A percentile compares a stretch with the other conserved stretches of the same genome.
Evolutionary conservation across 768 basidiomycete species (phyloP).

Genomic region (Candolleomyces eurysporus): DNA sequence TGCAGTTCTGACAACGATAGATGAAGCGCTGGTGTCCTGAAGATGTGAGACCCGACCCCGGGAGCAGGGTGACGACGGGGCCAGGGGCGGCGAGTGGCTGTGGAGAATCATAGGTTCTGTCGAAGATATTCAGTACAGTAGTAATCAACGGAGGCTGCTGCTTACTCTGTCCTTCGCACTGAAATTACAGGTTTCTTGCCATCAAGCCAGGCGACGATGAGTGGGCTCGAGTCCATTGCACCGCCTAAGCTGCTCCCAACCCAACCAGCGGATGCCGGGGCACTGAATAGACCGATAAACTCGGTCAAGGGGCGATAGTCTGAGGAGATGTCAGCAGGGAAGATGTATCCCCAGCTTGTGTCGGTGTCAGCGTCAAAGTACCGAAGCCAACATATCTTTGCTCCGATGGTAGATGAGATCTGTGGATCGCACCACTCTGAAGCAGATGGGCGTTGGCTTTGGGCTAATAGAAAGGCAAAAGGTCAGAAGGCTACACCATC

Average conservation of each 20-base stretch:
- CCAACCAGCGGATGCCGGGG: too few species aligned
- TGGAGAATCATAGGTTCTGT: too few species aligned
- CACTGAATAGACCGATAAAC: too few species aligned
- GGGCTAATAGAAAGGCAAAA: neutral
- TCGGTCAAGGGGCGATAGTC: too few species aligned
- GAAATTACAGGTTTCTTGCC: too few species aligned
- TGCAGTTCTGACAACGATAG: conserved; percentile 12
- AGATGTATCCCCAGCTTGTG: neutral
- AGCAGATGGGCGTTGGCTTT: neutral
- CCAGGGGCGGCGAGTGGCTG: neutral
- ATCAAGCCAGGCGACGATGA: too few species aligned
- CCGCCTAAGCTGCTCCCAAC: too few species aligned
- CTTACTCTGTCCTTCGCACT: too few species aligned
- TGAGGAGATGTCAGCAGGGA: too few species aligned
- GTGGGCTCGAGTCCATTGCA: too few species aligned
- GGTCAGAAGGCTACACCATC: neutral
- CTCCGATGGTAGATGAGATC: neutral
- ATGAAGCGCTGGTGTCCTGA: conserved; percentile 7
- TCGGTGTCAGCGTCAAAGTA: neutral
- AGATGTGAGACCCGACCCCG: neutral
- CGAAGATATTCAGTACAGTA: neutral
- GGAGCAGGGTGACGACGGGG: neutral
- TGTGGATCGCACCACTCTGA: neutral
- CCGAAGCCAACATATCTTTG: neutral
- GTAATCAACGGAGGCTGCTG: neutral